Percentiles rank a stretch among this genome's conserved stretches.
Conservation (phyloP, 805 yeast genomes). For the Pichia scutulata region DNA sequence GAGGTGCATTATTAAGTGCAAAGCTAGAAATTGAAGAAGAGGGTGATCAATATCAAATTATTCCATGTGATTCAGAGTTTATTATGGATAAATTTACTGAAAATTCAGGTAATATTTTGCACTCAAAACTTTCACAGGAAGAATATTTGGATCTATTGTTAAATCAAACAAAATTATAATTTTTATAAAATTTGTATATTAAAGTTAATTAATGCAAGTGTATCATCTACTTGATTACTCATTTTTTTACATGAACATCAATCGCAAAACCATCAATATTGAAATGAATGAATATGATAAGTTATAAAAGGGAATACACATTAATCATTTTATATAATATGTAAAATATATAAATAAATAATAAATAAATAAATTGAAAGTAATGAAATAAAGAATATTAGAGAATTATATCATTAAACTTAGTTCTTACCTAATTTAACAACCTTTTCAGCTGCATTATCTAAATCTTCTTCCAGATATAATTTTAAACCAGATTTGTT, state of each 20-base stretch:
- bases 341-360: not conserved
- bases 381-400: not conserved
- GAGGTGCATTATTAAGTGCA: constrained; percentile 63
- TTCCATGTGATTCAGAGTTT: constrained; percentile 7
- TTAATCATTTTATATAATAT: not conserved
- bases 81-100: constrained; percentile 7
- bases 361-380: not conserved
- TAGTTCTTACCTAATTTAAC: constrained; percentile 50
- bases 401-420: not conserved
- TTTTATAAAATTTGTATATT: not conserved
- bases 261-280: not conserved
- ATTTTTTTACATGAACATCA: too few relatives aligned
- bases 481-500: constrained; percentile 86
- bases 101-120: constrained; percentile 7
- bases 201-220: not conserved
- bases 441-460: constrained; percentile 94
- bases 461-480: constrained; percentile 85
- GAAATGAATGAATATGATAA: not conserved
- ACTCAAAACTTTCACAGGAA: constrained; percentile 21
- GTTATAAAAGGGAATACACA: not conserved
- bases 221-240: too few relatives aligned
- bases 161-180: constrained; percentile 14
- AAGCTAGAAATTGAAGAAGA: constrained; percentile 58
- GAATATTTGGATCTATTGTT: constrained; percentile 29
- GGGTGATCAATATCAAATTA: constrained; percentile 21